phyloP scores from a whole-genome alignment of 2,329 filamentous ascomycete genomes.

The Claviceps sp. region DNA sequence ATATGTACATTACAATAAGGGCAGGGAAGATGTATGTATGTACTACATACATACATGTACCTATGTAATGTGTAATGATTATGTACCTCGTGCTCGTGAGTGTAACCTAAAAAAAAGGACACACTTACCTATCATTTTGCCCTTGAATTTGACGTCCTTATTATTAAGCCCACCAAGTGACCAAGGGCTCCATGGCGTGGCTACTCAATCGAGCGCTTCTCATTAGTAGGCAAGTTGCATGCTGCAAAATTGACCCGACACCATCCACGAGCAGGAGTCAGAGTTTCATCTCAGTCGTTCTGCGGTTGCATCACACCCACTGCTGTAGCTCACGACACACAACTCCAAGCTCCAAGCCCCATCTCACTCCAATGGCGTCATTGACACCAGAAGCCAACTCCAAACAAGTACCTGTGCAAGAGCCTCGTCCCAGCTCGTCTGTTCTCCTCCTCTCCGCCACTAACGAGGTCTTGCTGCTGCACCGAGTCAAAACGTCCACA shows the following conservation, averaged over 20 bases:
- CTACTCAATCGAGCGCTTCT: not conserved
- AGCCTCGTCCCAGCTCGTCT: constrained; percentile 55
- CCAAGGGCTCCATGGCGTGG: not conserved
- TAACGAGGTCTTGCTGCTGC: constrained; percentile 80
- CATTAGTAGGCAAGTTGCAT: constrained; percentile 2
- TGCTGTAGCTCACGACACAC: constrained; percentile 2
- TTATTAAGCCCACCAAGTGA: no score
- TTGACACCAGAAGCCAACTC: constrained; percentile 5
- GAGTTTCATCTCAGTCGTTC: not conserved
- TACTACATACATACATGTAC: no score
- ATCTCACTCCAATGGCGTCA: constrained; percentile 1
- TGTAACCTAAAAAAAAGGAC: no score
- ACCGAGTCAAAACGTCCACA: constrained; percentile 67
- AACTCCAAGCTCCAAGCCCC: not conserved
- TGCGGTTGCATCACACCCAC: not conserved
- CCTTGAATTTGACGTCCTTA: no score
- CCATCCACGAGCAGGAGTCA: not conserved
- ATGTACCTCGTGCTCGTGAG: no score
- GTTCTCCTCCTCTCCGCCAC: constrained; percentile 73
- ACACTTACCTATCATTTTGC: no score
- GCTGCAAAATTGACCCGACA: not conserved
- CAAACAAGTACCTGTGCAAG: constrained; percentile 13
- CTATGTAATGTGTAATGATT: no score
- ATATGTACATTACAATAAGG: no score
- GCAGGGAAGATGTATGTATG: no score